A percentile compares a stretch with the other conserved stretches of the same genome.
Evolutionary conservation across 768 basidiomycete genomes (phyloP).

Genomic region (Russula vinacea): DNA sequence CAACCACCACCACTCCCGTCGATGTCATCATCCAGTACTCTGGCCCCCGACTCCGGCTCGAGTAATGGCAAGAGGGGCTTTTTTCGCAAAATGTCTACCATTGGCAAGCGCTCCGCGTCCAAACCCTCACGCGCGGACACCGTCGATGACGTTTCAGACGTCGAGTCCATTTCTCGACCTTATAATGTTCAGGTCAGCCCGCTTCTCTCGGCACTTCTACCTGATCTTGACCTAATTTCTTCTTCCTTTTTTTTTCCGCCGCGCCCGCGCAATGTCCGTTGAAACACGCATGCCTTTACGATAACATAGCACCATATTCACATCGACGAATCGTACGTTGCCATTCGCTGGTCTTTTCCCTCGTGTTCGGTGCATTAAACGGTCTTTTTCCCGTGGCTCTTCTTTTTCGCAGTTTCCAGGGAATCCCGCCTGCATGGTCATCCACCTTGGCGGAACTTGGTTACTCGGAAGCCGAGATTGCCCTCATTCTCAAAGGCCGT

Average conservation of each 20-base stretch:
- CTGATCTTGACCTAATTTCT: not conserved
- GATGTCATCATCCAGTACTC: not conserved
- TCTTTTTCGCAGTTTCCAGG: constrained; percentile 24
- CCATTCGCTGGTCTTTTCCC: not conserved
- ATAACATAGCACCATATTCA: constrained; percentile 27
- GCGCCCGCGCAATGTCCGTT: not conserved
- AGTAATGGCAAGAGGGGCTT: constrained; percentile 19
- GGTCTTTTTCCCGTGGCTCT: not conserved
- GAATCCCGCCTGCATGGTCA: constrained; percentile 26
- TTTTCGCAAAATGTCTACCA: constrained; percentile 23
- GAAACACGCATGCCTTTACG: not conserved
- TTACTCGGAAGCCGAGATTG: constrained; percentile 30
- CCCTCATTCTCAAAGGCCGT: constrained; percentile 28
- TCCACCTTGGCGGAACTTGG: constrained; percentile 23
- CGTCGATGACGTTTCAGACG: constrained; percentile 9
- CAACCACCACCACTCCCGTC: constrained; percentile 9
- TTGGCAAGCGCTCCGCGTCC: constrained; percentile 26
- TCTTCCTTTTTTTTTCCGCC: not conserved
- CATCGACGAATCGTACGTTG: constrained; percentile 28
- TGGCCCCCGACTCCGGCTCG: not conserved
- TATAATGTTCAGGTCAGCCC: constrained; percentile 29
- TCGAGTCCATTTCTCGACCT: constrained; percentile 27
- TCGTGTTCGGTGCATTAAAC: not conserved
- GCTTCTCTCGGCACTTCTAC: too few species aligned
- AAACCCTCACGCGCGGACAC: constrained; percentile 10